Evolutionary conservation across 257 asterid genomes (phyloP).

Genomic region (Nicotiana tomentosiformis): DNA sequence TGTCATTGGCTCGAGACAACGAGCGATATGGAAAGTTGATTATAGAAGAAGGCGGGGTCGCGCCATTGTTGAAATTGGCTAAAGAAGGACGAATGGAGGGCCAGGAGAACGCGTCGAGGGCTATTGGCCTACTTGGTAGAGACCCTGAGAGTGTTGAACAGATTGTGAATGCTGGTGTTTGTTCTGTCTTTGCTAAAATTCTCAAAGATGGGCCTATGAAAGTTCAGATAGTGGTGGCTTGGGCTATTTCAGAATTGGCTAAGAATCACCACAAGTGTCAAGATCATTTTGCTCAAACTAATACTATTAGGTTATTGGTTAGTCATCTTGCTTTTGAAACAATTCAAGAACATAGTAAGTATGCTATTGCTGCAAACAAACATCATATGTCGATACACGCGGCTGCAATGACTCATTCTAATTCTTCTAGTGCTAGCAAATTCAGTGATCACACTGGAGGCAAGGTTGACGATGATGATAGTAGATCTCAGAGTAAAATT

Average conservation of each 20-base stretch:
- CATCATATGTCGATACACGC: constrained; percentile 11
- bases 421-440: not conserved
- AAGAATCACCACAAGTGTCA: constrained; percentile 14
- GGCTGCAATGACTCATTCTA: constrained; percentile 4
- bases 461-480: not conserved
- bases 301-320: constrained; percentile 14
- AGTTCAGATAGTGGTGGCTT: constrained; percentile 19
- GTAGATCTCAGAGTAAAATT: not conserved
- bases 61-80: constrained; percentile 18
- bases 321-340: constrained; percentile 24
- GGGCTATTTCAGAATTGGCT: constrained; percentile 20
- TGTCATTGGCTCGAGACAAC: constrained; percentile 18
- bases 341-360: constrained; percentile 22
- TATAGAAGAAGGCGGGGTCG: constrained; percentile 22
- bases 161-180: constrained; percentile 19
- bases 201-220: constrained; percentile 21
- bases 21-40: constrained; percentile 15
- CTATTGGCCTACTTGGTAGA: constrained; percentile 18
- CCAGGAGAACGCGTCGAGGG: constrained; percentile 19
- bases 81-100: constrained; percentile 16
- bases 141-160: constrained; percentile 24
- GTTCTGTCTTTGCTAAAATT: constrained; percentile 16
- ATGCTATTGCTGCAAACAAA: constrained; percentile 11
- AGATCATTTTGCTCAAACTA: constrained; percentile 19
- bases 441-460: not conserved